A percentile compares a stretch with the other conserved stretches of the same genome.
phyloP scores from a whole-genome alignment of 257 asterid species.

The Ligustrum vulgare region DNA sequence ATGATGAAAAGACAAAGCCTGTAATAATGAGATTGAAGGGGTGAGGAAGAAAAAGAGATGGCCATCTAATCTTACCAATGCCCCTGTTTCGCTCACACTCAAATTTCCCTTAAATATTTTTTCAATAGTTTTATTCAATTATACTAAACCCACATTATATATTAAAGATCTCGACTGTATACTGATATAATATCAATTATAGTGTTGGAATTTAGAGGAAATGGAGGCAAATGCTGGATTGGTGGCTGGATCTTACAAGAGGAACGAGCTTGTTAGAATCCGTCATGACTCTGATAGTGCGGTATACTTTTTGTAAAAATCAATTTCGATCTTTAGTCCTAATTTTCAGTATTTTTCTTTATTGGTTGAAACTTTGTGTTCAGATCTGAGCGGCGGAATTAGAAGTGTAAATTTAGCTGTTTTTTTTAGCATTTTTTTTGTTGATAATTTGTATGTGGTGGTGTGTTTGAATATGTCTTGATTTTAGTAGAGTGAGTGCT shows the following conservation, averaged over 20 bases:
- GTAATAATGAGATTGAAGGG: conserved; percentile 5
- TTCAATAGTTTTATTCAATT: neutral
- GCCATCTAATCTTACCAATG: conserved; percentile 27
- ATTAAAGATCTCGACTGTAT: neutral
- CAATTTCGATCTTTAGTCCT: conserved; percentile 26
- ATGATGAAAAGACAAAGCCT: conserved; percentile 21
- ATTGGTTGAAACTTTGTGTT: conserved; percentile 9
- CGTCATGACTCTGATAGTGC: conserved; percentile 76
- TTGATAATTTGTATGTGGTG: neutral
- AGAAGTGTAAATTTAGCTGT: conserved; percentile 5
- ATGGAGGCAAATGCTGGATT: conserved; percentile 83
- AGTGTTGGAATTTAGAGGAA: conserved; percentile 11
- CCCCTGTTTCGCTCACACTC: conserved; percentile 20
- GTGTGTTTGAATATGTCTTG: neutral
- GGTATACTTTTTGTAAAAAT: conserved; percentile 37
- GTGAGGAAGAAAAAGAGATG: conserved; percentile 23
- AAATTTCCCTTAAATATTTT: conserved; percentile 4
- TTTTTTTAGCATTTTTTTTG: conserved; percentile 2
- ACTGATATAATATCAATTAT: neutral
- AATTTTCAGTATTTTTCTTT: neutral
- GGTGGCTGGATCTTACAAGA: conserved; percentile 88
- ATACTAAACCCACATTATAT: conserved; percentile 10
- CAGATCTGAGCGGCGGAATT: conserved; percentile 38
- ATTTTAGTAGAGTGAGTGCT: conserved; percentile 26
- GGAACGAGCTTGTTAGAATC: conserved; percentile 68